Evolutionary conservation across 176 grass and related monocot genomes (phyloP).

Genomic region (Oryza rufipogon): DNA sequence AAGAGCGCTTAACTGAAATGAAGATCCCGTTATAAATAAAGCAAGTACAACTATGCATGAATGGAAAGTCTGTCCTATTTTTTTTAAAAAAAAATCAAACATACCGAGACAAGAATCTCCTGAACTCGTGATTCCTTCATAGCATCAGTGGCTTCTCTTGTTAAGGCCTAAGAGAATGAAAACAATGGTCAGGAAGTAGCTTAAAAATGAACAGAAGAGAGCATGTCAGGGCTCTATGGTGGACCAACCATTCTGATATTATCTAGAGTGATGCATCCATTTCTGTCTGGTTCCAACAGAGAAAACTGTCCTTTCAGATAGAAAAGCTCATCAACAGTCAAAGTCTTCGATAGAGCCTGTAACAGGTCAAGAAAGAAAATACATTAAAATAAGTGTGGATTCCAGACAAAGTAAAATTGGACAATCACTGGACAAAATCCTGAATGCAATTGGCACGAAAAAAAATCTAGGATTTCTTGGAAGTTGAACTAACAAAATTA

Average conservation of each 20-base stretch:
- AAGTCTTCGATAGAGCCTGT: constrained; percentile 84
- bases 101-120: constrained; percentile 72
- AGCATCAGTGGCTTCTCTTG: constrained; percentile 75
- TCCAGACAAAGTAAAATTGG: constrained; percentile 29
- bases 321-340: constrained; percentile 78
- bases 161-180: constrained; percentile 49
- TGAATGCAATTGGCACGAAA: constrained; percentile 1
- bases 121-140: constrained; percentile 84
- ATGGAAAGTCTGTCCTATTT: not conserved
- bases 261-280: constrained; percentile 80
- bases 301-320: constrained; percentile 81
- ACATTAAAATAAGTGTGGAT: constrained; percentile 27
- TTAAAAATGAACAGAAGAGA: not conserved
- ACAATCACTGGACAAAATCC: constrained; percentile 6
- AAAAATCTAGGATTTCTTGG: not conserved
- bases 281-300: constrained; percentile 70
- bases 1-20: constrained; percentile 67
- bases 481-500: constrained; percentile 5
- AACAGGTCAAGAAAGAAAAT: constrained; percentile 29
- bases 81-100: not conserved
- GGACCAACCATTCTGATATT: constrained; percentile 78
- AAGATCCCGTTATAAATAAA: constrained; percentile 18
- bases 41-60: constrained; percentile 26
- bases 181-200: constrained; percentile 14
- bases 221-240: constrained; percentile 4